Base-by-base conservation (phyloP, 257 asterid genomes). In the Petunia secreta region DNA sequence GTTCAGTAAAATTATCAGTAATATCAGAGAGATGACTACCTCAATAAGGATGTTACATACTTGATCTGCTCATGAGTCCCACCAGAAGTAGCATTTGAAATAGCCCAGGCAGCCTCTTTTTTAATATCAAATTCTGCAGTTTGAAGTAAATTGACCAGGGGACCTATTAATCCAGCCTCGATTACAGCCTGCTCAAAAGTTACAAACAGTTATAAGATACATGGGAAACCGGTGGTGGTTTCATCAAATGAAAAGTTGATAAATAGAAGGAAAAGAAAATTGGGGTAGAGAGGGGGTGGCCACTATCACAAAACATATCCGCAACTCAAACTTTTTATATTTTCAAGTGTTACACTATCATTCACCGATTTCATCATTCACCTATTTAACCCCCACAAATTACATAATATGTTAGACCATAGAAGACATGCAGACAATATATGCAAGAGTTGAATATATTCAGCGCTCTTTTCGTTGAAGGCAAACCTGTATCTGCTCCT, bases 71-170 rank as follows among this genome's bases (percentile, higher is more conserved):
- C 98, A 50, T 91, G 83, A 81, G 89, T 84, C 82, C 98, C 98
- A 81, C 98, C 98, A 2, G 98, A 94, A 1, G 98, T 95, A 66
- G 98, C 98, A 85, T 95, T 95, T 82, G 97, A 93, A 38, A 93
- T 86, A 73, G 98, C 97, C 97, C 98, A 95, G 62, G 98, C 96
- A 77, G 98, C 98, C 85, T 95, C 98, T 89, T 93, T 95, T 92
- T 95, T 95, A 14, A 95, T 90, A 60, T 95, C 98, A 86, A 95
- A 93, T 83, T 95, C 98, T 2, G 95, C 98, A 58, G 82, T 87
- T 85, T 88, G 98, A 83, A 95, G 97, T 68, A 95, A 85, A 89
- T 85, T 92, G 78, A 90, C 91, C 75, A 95, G 81, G 75, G 98
- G 98, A 68, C 80, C 89, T 63, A 95, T 88, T 86, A 95, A 82